These are phyloP conservation scores for Colletotrichum theobromicola DNA, from an alignment of 2,329 filamentous ascomycete species.

Conservation along the genomic window DNA sequence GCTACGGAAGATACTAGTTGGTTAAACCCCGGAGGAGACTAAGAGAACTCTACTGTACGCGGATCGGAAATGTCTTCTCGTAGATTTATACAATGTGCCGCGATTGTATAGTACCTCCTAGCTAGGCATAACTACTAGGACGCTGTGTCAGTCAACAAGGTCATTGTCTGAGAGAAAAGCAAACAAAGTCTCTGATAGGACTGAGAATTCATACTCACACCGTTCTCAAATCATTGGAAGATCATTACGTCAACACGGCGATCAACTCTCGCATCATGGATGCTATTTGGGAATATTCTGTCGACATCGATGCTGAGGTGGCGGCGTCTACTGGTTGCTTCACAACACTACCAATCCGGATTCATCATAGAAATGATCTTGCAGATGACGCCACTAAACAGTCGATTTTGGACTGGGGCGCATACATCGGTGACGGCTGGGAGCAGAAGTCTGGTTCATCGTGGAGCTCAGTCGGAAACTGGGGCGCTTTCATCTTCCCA, in stretches of 20 bases:
- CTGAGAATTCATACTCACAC: not conserved
- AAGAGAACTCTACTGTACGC: not conserved
- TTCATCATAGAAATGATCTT: not conserved
- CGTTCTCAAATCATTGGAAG: not conserved
- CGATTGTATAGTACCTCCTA: not conserved
- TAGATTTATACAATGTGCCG: not conserved
- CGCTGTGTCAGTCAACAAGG: not conserved
- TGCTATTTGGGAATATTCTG: not conserved
- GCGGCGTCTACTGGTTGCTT: not conserved
- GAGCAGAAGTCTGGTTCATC: not conserved
- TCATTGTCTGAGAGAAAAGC: not conserved
- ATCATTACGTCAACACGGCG: not conserved
- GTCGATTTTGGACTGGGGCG: not conserved
- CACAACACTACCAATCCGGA: not conserved
- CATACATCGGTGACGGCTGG: not conserved
- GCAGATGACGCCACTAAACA: not conserved
- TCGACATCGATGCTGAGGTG: not conserved
- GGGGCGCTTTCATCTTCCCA: conserved; percentile 8
- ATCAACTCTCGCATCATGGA: not conserved
- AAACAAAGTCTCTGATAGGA: not conserved
- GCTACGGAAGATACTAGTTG: not conserved
- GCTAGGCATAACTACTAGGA: not conserved
- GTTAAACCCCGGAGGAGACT: fast-evolving
- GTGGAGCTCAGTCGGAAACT: not conserved
- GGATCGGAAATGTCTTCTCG: not conserved